Base-by-base conservation (phyloP, 176 grass and related monocot genomes). In the Phoenix dactylifera region DNA sequence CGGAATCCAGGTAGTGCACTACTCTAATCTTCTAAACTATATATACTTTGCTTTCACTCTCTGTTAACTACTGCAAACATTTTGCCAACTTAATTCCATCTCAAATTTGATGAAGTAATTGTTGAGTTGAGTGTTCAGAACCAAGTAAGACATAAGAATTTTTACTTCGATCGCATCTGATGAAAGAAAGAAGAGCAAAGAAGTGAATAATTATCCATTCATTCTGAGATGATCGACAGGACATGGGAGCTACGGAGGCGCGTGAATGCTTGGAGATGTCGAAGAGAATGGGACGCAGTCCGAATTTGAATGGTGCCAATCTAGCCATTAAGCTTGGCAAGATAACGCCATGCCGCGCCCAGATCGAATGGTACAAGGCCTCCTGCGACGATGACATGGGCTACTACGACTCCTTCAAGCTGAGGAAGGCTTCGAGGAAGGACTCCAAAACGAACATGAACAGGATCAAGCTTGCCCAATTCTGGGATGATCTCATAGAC, bases 291-390 rank as follows among this genome's bases (percentile, higher is more conserved):
- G 64, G 84, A 4, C 67, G 54, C 48, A 82, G 82, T 57, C 88
- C 88, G 0, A 89, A 89, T 67, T 55, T 88, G 66, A 89, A 80
- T 58, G 76, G 85, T 2, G 85, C 94, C 0, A 73, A 70, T 7
- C 81, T 99, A n/a, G 57, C 94, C 7, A 83, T 26, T 12, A 74
- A 67, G 63, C 74, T 99, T 17, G 94, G 84, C 0, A 77, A 80
- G 48, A 85, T 99, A 69, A 86, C 94, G 2, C 94, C 94, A 0
- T 76, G 64, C 25, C 79, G 94, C 0, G 94, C 94, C 0, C 84
- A 99, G 78, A 74, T 99, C 2, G 94, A 99, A 60, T 99, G 94
- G 94, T 99, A 99, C 66, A 99, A 99, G 76, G 59, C 59, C 6
- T 51, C 76, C 52, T 99, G 78, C 1, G 94, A 99, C 51, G n/a